Base-by-base conservation (phyloP, 306 rosid genomes). In the Ochetophila trinervis region DNA sequence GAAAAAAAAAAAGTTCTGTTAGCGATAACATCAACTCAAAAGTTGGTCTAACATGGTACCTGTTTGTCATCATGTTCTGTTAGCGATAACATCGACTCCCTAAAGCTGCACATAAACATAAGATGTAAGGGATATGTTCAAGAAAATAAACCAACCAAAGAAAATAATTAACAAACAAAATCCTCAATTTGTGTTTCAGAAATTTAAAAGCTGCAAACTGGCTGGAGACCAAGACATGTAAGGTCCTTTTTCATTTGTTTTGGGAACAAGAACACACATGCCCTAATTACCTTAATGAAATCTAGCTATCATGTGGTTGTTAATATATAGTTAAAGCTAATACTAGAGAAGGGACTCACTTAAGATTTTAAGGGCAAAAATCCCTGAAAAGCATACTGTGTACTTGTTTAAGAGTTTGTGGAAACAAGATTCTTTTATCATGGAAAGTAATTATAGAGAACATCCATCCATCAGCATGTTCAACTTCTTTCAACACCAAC, bases 51-150 rank as follows among this genome's bases (percentile, higher is more conserved):
- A 51, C 62, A 48, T 40, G 37, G 47, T 82, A 94, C 99, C 99
- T 88, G 96, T 84, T 80, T 94, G 87, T 94, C 99, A 48, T 82
- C 88, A 50, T 94, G 99, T 80, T 94, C 99, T 1, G 99, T 90
- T 82, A 94, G 82, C 66, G 97, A 86, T 70, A 94, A 75, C 76
- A 94, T 85, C 1, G 99, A 94, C 54, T 82, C 92, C 77, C 74
- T 73, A 88, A 94, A 86, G 77, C 99, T 94, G 99, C 81, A 88
- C 19, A 69, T 34, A 72, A 72, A 75, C 71, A 10, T 68, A n/a
- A 54, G 24, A 32, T 60, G 51, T 82, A 66, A 78, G 79, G 67
- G 15, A 64, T 24, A 74, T 74, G 66, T 66, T 53, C 50, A 30
- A 56, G 18, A 72, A 23, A 36, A 61, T 67, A 58, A 58, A 40